Evolutionary conservation across 129 eudicot species (phyloP), one percentile per base, ranked within the genome.

Genomic region (Tagetes patula): DNA sequence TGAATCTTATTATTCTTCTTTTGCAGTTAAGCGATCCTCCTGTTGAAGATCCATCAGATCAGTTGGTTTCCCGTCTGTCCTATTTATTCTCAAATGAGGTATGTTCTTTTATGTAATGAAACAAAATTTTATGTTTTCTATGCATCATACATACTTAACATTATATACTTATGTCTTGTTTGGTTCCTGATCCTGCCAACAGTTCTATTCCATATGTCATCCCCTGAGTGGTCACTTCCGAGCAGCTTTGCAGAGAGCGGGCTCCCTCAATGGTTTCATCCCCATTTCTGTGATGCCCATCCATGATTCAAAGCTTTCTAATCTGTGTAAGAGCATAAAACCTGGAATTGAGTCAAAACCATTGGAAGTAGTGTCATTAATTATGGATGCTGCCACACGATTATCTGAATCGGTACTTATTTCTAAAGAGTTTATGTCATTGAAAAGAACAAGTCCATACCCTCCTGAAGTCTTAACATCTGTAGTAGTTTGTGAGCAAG

Each of bases 161-260:
- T 65, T 64, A 56, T 39, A 20, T 72, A n/a, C 55, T 33, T 52
- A 34, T 53, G 66, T 11, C 65, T 49, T 43, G 69, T 37, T 74
- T 80, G 43, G 65, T 89, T 80, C 67, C 52, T 71, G 30, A 71
- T 54, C 31, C 61, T 11, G 9, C 36, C 37, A 52, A 36, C 84
- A 95, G 99, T 88, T 88, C 80, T 86, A 88, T 69, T 74, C 96
- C 49, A 52, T 76, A 60, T 66, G 67, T 74, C 91, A 94, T 67
- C 97, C 97, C 8, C 88, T 95, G 67, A 88, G 91, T 77, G 87
- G 94, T 71, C 99, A 95, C 89, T 75, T 90, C 73, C 87, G 95
- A 79, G 94, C 90, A 76, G 82, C 90, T 54, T 80, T 83, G 78
- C 79, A 70, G 73, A 88, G 99, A 83, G 87, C 78, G 71, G 99